These are phyloP conservation scores for Picea sitchensis DNA, from an alignment of 75 land plant species.

Conservation along the genomic window DNA sequence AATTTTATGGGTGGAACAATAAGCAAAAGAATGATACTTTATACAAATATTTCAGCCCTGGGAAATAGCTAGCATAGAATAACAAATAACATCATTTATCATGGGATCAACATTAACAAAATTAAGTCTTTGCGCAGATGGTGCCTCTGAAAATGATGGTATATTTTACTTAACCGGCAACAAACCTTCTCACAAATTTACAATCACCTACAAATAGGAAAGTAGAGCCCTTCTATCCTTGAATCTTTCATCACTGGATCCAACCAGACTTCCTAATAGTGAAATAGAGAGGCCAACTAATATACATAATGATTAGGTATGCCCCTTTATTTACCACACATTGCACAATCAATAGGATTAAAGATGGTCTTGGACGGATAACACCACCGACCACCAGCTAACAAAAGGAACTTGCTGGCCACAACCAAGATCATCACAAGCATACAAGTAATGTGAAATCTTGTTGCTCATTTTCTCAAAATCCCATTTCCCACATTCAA, in stretches of 20 bases:
- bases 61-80: background rate
- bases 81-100: background rate
- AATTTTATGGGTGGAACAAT: background rate
- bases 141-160: background rate
- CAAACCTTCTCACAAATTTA: too few species aligned
- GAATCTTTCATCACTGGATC: background rate
- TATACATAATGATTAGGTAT: background rate
- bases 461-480: slow-evolving; percentile 61
- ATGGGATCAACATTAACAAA: background rate
- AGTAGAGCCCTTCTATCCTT: background rate
- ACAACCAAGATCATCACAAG: slow-evolving; percentile 57
- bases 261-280: background rate
- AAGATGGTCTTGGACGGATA: background rate
- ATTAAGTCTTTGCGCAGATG: background rate
- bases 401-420: slow-evolving; percentile 39
- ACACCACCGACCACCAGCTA: background rate
- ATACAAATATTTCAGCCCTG: background rate
- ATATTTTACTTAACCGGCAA: too few species aligned
- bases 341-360: background rate
- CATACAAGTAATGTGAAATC: too few species aligned
- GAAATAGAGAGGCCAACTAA: background rate
- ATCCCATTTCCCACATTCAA: slow-evolving; percentile 78
- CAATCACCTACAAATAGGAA: slow-evolving; percentile 1
- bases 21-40: background rate
- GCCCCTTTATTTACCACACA: slow-evolving; percentile 4